A percentile compares a stretch with the other conserved stretches of the same genome.
phyloP scores from a whole-genome alignment of 495 filamentous ascomycete species.

The Xylaria intraflava region DNA sequence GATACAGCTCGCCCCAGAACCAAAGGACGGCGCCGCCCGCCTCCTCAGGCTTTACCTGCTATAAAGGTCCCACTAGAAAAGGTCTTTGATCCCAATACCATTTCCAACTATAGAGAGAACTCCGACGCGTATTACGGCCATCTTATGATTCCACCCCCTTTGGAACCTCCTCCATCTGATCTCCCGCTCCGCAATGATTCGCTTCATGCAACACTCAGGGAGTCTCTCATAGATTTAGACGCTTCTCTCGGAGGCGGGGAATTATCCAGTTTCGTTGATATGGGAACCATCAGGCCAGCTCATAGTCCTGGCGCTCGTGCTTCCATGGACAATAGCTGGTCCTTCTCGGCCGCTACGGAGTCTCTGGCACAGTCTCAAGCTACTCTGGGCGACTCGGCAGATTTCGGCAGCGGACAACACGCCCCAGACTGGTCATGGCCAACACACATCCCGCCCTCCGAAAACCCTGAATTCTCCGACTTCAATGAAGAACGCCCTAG shows the following conservation, averaged over 20 bases:
- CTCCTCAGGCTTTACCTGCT: conserved; percentile 41
- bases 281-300: conserved; percentile 52
- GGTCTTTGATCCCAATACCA: conserved; percentile 52
- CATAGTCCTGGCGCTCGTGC: conserved; percentile 27
- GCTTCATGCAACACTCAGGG: conserved; percentile 42
- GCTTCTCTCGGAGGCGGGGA: conserved; percentile 40
- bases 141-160: conserved; percentile 22
- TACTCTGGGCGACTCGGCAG: conserved; percentile 45
- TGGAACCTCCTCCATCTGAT: conserved; percentile 36
- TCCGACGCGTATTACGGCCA: conserved; percentile 45
- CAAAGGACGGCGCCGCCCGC: conserved; percentile 41
- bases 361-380: conserved; percentile 39
- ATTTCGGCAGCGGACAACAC: conserved; percentile 38
- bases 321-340: conserved; percentile 39
- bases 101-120: conserved; percentile 52
- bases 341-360: conserved; percentile 31
- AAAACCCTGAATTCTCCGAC: conserved; percentile 43
- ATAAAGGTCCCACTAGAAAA: conserved; percentile 45
- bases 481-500: conserved; percentile 43
- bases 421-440: conserved; percentile 61
- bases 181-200: conserved; percentile 49
- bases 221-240: conserved; percentile 55
- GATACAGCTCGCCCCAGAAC: conserved; percentile 37
- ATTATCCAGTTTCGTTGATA: conserved; percentile 49
- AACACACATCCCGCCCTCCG: conserved; percentile 42